Conservation (phyloP, 495 filamentous ascomycete genomes). For the Penicillium coffeae region DNA sequence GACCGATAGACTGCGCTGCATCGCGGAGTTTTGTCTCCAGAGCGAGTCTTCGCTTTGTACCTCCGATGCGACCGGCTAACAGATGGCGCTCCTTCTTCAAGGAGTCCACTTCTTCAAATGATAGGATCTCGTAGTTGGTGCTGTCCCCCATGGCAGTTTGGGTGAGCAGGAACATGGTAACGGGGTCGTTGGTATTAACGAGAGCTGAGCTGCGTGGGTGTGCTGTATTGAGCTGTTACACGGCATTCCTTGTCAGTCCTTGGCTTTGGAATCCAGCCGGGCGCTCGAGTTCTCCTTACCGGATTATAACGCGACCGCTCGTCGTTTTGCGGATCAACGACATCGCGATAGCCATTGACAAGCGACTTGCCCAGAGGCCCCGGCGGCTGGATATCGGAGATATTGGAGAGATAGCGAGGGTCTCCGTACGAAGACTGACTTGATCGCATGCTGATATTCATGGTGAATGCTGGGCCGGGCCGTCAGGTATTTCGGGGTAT, state of each 20-base stretch:
- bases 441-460: constrained; percentile 45
- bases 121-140: constrained; percentile 75
- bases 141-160: constrained; percentile 91
- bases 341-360: constrained; percentile 45
- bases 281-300: constrained; percentile 25
- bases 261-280: not conserved
- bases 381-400: constrained; percentile 35
- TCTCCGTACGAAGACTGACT: constrained; percentile 49
- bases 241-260: constrained; percentile 11
- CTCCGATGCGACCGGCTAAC: constrained; percentile 70
- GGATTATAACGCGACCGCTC: constrained; percentile 38
- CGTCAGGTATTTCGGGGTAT: not conserved
- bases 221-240: constrained; percentile 28
- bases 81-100: constrained; percentile 79
- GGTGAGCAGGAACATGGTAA: constrained; percentile 79
- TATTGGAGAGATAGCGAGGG: constrained; percentile 39
- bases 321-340: constrained; percentile 29
- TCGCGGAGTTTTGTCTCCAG: constrained; percentile 92
- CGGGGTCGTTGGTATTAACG: constrained; percentile 51
- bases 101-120: constrained; percentile 83
- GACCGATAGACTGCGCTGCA: constrained; percentile 79
- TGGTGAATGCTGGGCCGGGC: constrained; percentile 22
- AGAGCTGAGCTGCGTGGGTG: constrained; percentile 40
- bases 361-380: constrained; percentile 38
- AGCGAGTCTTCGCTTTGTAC: constrained; percentile 74